Conservation (phyloP, 495 filamentous ascomycete species). For the Podospora tetraspora region DNA sequence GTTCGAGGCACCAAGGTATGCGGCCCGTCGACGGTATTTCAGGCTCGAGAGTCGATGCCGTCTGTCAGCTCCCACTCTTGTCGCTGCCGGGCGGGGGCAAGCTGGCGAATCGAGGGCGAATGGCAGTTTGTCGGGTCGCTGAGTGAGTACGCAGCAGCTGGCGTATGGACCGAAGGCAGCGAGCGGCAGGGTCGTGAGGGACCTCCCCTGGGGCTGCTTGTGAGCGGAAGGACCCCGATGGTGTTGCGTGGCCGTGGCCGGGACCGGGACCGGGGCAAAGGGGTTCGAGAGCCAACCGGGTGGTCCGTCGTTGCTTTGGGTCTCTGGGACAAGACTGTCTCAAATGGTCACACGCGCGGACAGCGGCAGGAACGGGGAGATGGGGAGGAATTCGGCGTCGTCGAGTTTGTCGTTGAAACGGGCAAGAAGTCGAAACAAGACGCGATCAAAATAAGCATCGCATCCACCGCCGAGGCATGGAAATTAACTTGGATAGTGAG, state of each 20-base stretch:
- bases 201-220: neutral
- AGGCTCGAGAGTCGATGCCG: constrained; percentile 7
- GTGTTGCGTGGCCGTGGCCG: neutral
- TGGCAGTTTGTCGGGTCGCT: neutral
- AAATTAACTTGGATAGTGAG: neutral
- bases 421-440: neutral
- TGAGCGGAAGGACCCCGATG: neutral
- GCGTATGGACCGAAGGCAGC: neutral
- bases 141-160: constrained; percentile 1
- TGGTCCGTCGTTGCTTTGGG: neutral
- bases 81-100: neutral
- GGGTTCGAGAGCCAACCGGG: constrained; percentile 3
- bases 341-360: constrained; percentile 16
- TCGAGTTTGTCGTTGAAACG: neutral
- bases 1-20: neutral
- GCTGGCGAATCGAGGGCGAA: too few relatives aligned
- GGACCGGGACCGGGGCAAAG: constrained; percentile 2
- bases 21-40: constrained; percentile 10
- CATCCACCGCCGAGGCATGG: neutral
- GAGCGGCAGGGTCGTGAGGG: neutral
- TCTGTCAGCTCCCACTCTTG: neutral
- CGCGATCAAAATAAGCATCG: neutral
- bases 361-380: neutral
- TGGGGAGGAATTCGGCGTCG: neutral
- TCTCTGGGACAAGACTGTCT: constrained; percentile 19